Conservation (phyloP, 225 moss, liverwort and hornwort species). For the Marchantia paleacea region DNA sequence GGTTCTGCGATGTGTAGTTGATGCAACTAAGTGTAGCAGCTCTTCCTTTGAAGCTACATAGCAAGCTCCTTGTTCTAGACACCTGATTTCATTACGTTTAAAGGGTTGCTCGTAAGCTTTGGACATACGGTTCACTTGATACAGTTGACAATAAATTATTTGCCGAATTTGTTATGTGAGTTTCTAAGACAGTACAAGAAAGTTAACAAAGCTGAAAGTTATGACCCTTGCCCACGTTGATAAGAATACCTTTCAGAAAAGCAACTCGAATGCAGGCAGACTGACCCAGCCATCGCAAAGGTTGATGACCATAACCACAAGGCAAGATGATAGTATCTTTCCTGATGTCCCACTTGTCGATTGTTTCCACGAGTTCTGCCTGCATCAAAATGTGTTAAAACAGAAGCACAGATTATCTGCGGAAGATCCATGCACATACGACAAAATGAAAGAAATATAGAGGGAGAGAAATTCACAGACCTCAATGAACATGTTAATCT, state of each 20-base stretch:
- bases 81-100: no score
- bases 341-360: conserved; percentile 63
- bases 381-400: background rate
- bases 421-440: background rate
- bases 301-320: conserved; percentile 66
- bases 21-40: no score
- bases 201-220: background rate
- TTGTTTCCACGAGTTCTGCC: conserved; percentile 41
- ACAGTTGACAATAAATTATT: background rate
- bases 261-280: conserved; percentile 62
- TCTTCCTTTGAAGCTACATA: no score
- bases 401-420: background rate
- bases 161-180: background rate
- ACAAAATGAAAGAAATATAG: background rate
- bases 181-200: background rate
- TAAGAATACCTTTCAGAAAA: conserved; percentile 55
- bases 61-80: no score
- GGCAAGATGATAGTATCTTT: conserved; percentile 41
- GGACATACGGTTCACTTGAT: background rate
- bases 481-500: conserved; percentile 34
- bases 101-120: no score
- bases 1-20: no score
- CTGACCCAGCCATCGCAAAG: conserved; percentile 71
- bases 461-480: conserved; percentile 2
- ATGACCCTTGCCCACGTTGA: background rate